Base-by-base conservation (phyloP, 75 land plant genomes). In the Pseudotsuga menziesii region DNA sequence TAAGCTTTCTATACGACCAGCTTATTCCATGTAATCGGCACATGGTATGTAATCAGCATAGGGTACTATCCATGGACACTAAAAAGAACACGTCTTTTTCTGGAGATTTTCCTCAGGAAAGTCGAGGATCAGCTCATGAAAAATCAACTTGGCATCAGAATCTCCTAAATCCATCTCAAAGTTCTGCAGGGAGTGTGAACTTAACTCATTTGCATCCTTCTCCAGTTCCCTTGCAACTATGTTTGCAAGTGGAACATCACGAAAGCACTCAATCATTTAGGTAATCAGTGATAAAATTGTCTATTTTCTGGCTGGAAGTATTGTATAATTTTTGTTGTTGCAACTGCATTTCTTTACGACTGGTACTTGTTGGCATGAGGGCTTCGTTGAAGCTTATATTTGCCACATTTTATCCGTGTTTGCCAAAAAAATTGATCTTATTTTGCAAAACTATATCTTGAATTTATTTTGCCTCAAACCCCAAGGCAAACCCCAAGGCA, bases 21-120 rank as follows among this genome's bases (percentile, higher is more conserved):
- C n/a, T n/a, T n/a, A n/a, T n/a, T n/a, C n/a, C n/a, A n/a, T n/a
- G n/a, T n/a, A n/a, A n/a, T n/a, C n/a, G n/a, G n/a, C n/a, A n/a
- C n/a, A n/a, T n/a, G n/a, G n/a, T n/a, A n/a, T n/a, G n/a, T n/a
- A n/a, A n/a, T n/a, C n/a, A n/a, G n/a, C n/a, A n/a, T n/a, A n/a
- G n/a, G n/a, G n/a, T n/a, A n/a, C n/a, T n/a, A n/a, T n/a, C n/a
- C n/a, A n/a, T n/a, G n/a, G n/a, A 69, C 39, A 20, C 48, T 39
- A 54, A 69, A 44, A 69, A 69, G 72, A 69, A 69, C 72, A n/a
- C 41, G 48, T 69, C 72, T 44, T 41, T 69, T 7, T 69, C 72
- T 8, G 72, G 72, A 39, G 72, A 69, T 41, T 69, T 69, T 69
- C 72, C 72, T 69, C 72, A 69, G 35, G 72, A 69, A 69, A 69